Conservation (phyloP, 176 grass and related monocot species). For the Pontederia crassipes region DNA sequence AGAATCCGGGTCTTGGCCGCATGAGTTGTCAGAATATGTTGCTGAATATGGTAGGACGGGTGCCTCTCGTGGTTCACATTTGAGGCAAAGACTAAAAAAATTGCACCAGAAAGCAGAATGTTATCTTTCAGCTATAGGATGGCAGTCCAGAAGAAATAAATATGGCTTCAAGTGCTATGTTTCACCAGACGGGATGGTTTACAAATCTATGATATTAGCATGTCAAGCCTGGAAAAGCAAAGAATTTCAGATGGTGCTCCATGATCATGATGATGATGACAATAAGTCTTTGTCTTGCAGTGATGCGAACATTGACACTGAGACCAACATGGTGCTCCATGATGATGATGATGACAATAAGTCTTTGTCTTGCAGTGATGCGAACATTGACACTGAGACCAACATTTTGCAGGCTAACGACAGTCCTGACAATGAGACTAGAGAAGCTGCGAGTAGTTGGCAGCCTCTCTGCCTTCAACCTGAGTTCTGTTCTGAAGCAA, state of each 20-base stretch:
- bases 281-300: not conserved
- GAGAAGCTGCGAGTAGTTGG: slow-evolving; percentile 15
- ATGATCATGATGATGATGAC: too few species aligned
- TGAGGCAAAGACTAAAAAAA: slow-evolving; percentile 12
- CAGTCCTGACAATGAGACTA: not conserved
- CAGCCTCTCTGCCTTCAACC: slow-evolving; percentile 27
- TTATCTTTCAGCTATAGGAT: slow-evolving; percentile 37
- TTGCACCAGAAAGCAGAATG: slow-evolving; percentile 30
- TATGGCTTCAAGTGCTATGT: slow-evolving; percentile 30
- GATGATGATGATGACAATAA: not conserved
- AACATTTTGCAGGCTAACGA: not conserved
- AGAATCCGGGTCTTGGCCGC: too few species aligned
- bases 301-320: not conserved
- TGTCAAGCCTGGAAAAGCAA: slow-evolving; percentile 19
- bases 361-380: not conserved
- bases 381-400: not conserved
- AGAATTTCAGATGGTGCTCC: slow-evolving; percentile 6
- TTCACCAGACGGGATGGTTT: slow-evolving; percentile 42
- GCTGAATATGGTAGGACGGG: too few species aligned
- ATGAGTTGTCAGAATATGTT: too few species aligned
- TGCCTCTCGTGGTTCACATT: not conserved
- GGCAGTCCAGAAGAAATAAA: slow-evolving; percentile 28
- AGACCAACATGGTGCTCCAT: not conserved
- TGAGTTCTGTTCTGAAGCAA: slow-evolving; percentile 31
- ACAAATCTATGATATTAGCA: slow-evolving; percentile 37